Base-by-base conservation (phyloP, 352 stramenopile genomes). In the Hyaloperonospora arabidopsidis region DNA sequence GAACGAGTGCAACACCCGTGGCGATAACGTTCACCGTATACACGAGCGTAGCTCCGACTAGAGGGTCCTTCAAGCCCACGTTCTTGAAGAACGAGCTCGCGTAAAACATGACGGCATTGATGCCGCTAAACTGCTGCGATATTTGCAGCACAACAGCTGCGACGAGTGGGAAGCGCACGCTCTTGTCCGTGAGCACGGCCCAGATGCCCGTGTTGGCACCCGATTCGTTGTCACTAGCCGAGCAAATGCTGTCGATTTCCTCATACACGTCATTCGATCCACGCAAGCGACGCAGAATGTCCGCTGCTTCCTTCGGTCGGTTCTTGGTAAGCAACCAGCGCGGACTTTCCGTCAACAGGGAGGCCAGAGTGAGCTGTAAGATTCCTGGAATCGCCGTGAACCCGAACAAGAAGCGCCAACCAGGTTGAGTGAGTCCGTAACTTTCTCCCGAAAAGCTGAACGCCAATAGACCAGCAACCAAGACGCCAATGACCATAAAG, bases 41-140 rank as follows among this genome's bases (percentile, higher is more conserved):
- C 15, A 88, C 78, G 18, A 88, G 56, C 12, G 67, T 79, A 6
- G 78, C 68, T 17, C 78, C 78, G 2, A 88, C 76, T 13, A 88
- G 59, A 22, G 78, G 78, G 48, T 88, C 73, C 57, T 82, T 65
- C 21, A 88, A 57, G 4, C 78, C 74, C 10, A 86, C 78, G 45
- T 79, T 84, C 55, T 84, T 73, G 50, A 88, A 88, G 49, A 88
- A 88, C 34, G 70, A 82, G 47, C 73, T 88, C 3, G 78, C 76
- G 54, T 88, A 88, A 59, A 86, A 88, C 78, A 88, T 88, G 48
- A 88, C 78, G 40, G 78, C 78, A 46, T 88, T 88, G 48, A 88
- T 88, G 17, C 78, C 78, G 17, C 70, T 82, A 45, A 88, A 79
- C 61, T 88, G 78, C 51, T 88, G 78, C 45, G 74, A 71, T 25